These are phyloP conservation scores for Dactylellina parvicollis DNA, from an alignment of 2,329 filamentous ascomycete species.

Conservation along the genomic window DNA sequence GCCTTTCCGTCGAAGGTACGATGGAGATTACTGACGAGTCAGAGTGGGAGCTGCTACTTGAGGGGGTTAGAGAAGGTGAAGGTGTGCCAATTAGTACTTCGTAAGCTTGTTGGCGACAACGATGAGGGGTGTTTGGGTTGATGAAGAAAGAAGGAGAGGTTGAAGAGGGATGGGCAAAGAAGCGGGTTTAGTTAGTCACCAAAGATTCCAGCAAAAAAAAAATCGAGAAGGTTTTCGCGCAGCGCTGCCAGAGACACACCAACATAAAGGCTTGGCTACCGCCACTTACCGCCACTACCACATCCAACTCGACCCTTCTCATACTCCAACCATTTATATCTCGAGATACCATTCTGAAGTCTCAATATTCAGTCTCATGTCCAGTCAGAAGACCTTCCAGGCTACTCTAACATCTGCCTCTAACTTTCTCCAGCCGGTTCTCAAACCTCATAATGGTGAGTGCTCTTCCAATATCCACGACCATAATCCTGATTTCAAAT, in stretches of 20 bases:
- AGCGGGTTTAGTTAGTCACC: constrained; percentile 1
- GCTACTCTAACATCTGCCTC: constrained; percentile 23
- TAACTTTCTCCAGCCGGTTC: constrained; percentile 45
- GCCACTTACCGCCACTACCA: constrained; percentile 18
- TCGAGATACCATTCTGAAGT: background rate
- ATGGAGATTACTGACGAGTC: too few relatives aligned
- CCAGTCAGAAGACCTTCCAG: constrained; percentile 43
- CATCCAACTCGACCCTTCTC: background rate
- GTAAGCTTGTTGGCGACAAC: background rate
- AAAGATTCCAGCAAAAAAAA: constrained; percentile 28
- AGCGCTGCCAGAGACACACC: constrained; percentile 29
- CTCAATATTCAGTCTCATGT: constrained; percentile 30
- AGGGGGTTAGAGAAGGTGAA: too few relatives aligned
- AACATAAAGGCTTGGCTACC: constrained; percentile 36
- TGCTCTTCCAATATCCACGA: background rate
- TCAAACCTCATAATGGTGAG: constrained; percentile 45
- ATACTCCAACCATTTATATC: background rate
- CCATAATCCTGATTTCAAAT: background rate
- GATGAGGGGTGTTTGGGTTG: background rate
- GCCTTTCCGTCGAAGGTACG: too few relatives aligned
- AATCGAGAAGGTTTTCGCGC: constrained; percentile 28
- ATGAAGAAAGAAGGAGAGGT: background rate
- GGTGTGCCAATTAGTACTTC: background rate
- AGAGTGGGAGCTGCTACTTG: too few relatives aligned
- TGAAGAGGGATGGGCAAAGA: too few relatives aligned